Percentiles rank a stretch among this genome's conserved stretches.
phyloP scores from a whole-genome alignment of 495 filamentous ascomycete genomes.

The Podospora tetraspora region DNA sequence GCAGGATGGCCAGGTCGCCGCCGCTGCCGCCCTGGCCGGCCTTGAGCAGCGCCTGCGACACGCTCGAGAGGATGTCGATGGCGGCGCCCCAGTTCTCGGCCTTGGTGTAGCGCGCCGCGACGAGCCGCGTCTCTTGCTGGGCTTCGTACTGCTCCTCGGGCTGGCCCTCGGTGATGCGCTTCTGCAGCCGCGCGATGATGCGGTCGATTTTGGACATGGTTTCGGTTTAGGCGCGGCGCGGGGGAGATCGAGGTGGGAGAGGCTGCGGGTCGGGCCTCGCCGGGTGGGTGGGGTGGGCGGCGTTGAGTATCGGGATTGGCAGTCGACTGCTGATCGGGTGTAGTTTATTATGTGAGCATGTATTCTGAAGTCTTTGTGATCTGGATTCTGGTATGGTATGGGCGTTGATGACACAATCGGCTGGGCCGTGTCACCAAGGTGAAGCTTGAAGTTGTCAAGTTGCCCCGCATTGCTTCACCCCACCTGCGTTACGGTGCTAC shows the following conservation, averaged over 20 bases:
- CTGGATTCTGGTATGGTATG: not conserved
- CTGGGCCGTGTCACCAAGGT: not conserved
- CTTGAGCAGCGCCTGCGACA: constrained; percentile 76
- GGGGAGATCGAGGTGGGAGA: not conserved
- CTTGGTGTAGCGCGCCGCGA: constrained; percentile 88
- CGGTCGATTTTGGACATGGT: constrained; percentile 39
- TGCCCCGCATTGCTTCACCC: constrained; percentile 2
- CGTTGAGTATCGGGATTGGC: not conserved
- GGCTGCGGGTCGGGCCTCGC: not conserved
- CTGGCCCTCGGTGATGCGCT: constrained; percentile 82
- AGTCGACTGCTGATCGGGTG: not conserved
- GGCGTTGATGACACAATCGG: not conserved
- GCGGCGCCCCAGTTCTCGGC: constrained; percentile 74
- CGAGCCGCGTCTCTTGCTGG: constrained; percentile 91
- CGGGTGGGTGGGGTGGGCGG: not conserved
- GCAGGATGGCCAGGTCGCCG: constrained; percentile 78
- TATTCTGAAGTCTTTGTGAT: not conserved
- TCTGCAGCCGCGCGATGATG: constrained; percentile 47
- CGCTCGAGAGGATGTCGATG: constrained; percentile 77
- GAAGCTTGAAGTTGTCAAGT: not conserved
- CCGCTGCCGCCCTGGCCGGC: constrained; percentile 89
- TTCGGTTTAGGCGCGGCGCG: constrained; percentile 1
- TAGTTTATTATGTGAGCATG: not conserved
- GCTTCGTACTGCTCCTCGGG: constrained; percentile 77
- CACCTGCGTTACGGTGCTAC: not conserved